Base-by-base conservation (phyloP, 331 rosid genomes). In the Rosa hybrid region DNA sequence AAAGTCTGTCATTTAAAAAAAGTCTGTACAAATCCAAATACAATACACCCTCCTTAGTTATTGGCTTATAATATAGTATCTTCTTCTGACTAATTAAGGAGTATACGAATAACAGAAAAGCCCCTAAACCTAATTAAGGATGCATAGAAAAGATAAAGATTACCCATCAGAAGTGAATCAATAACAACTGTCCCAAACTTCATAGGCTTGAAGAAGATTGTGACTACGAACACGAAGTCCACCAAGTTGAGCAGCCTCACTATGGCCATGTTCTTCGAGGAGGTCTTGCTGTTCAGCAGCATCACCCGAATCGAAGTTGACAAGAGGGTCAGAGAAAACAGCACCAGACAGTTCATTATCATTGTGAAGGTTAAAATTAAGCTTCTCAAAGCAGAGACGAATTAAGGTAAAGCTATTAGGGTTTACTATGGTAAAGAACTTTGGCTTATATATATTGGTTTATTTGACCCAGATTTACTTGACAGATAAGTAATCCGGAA, bases 101-200 rank as follows among this genome's bases (percentile, higher is more conserved):
- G 39, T 34, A 34, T 9, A 48, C 12, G 13, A 48, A 48, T 11
- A 21, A 59, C 21, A 10, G 34, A 9, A 4, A 59, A 59, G 13
- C 13, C 30, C 53, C 53, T 49, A 49, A 49, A 49, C 14, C 53
- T 49, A 44, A 44, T 13, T n/a, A 75, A 74, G 46, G 23, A 18
- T 54, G 62, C 25, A 16, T 1, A 3, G 17, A 59, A 53, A 14
- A 39, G 34, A 9, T 1, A 16, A 8, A 11, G 17, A 27, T 81
- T 85, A 94, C 98, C 98, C 97, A 92, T 85, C 18, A 94, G 93
- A 63, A 97, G 90, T 42, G 92, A 86, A 84, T 94, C 93, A 6
- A 91, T 93, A 67, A 90, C 89, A 38, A 27, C 48, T 34, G 71
- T 67, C 48, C 3, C 12, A 38, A 38, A 18, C 23, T 38, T 67